Evolutionary conservation across 495 filamentous ascomycete species (phyloP), one percentile per base, ranked within the genome.

Genomic region (Aeminium ludgeri): DNA sequence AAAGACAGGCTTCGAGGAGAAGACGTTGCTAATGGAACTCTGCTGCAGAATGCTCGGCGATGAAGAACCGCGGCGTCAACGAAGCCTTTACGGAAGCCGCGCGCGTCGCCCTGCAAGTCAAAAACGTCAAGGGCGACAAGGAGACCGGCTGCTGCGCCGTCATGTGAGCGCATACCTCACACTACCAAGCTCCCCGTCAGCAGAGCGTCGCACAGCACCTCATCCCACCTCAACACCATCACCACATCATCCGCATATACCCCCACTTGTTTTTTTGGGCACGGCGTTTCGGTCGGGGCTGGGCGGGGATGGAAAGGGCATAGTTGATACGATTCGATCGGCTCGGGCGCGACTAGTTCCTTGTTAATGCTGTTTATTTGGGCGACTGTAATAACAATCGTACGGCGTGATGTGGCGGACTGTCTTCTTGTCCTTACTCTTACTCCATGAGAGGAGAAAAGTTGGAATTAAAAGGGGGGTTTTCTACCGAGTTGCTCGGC

Each of bases 11-110:
- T 15, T 12, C 6, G 45, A 27, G 32, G 18, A 6, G 32, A n/a
- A 34, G 19, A n/a, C 15, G 5, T 17, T 5, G 32, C 4, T n/a
- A 34, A n/a, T n/a, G 15, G 32, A 15, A n/a, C n/a, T n/a, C n/a
- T n/a, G n/a, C n/a, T n/a, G n/a, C 47, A 77, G 89, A 97, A 65
- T 97, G 89, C 69, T 96, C 91, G 20, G 89, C 89, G 11, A 94
- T 94, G 68, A 78, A 85, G 57, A 97, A 97, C 62, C 70, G 89
- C 29, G 89, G 89, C 39, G 92, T 97, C 52, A 89, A 94, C 56
- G 89, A 97, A 59, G 91, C 89, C 27, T 97, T 97, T 57, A 95
- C 91, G 33, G 89, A 97, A 65, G 89, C 89, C 29, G 91, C 89
- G 33, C 78, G 92, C 53, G 89, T 96, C n/a, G 89, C 89, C 6